phyloP scores from a whole-genome alignment of 2,329 filamentous ascomycete species.

The Teratosphaeria destructans region DNA sequence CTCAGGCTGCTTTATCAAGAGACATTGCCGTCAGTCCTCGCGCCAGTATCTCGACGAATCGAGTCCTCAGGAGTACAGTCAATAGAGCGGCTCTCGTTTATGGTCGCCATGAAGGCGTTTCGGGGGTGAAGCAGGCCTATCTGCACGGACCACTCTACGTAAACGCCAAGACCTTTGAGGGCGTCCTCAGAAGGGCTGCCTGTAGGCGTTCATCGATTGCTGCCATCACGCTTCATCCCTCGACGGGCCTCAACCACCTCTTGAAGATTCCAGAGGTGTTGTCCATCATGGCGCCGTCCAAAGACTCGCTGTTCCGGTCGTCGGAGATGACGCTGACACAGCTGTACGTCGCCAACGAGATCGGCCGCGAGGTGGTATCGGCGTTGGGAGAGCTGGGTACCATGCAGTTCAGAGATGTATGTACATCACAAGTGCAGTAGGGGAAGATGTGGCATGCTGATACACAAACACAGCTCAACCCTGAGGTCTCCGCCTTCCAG shows the following conservation, averaged over 20 bases:
- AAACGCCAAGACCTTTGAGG: background rate
- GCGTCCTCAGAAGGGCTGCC: background rate
- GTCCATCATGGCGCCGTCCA: slow-evolving; percentile 45
- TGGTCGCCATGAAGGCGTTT: too few relatives aligned
- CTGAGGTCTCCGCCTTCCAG: slow-evolving; percentile 87
- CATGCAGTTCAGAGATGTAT: slow-evolving; percentile 94
- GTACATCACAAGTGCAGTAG: slow-evolving; percentile 24
- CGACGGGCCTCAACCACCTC: background rate
- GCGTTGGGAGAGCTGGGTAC: slow-evolving; percentile 90
- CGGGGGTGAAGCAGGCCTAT: too few relatives aligned
- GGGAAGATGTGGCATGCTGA: slow-evolving; percentile 10
- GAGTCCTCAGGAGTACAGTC: too few relatives aligned
- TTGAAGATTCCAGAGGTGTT: background rate
- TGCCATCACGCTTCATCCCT: background rate
- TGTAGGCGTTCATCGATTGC: background rate
- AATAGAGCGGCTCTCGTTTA: too few relatives aligned
- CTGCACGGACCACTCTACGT: background rate
- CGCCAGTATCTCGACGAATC: too few relatives aligned
- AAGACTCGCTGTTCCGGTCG: slow-evolving; percentile 98
- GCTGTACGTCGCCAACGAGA: slow-evolving; percentile 98
- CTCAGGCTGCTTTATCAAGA: too few relatives aligned
- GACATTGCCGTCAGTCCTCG: too few relatives aligned
- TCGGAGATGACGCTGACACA: slow-evolving; percentile 99
- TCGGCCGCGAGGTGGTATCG: slow-evolving; percentile 93
- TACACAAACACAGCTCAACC: slow-evolving; percentile 61